These are phyloP conservation scores for Raphanus raphanistrum DNA, from an alignment of 345 rosid species.

Conservation along the genomic window DNA sequence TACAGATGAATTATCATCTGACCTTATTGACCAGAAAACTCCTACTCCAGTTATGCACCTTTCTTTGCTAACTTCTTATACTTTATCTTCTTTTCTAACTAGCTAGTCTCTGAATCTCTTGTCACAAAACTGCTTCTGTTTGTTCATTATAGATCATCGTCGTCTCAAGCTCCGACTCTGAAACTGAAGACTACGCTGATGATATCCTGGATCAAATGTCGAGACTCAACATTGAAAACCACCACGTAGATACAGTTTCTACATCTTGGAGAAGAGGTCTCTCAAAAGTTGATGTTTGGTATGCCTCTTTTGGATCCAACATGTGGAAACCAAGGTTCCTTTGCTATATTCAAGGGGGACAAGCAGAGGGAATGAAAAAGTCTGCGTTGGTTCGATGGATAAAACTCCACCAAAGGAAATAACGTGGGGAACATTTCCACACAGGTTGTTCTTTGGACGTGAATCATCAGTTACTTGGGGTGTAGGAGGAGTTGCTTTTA, in stretches of 20 bases:
- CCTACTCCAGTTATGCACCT: neutral
- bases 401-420: constrained; percentile 66
- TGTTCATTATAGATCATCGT: constrained; percentile 44
- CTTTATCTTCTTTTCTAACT: too few relatives aligned
- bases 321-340: constrained; percentile 81
- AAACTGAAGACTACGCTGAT: constrained; percentile 51
- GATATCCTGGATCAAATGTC: constrained; percentile 54
- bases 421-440: constrained; percentile 70
- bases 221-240: constrained; percentile 54
- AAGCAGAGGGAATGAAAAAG: constrained; percentile 73
- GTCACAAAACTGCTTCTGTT: constrained; percentile 19
- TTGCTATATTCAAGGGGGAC: constrained; percentile 86
- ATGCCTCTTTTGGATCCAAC: constrained; percentile 83
- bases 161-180: constrained; percentile 60
- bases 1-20: constrained; percentile 40
- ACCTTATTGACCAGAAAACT: neutral
- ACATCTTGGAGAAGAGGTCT: constrained; percentile 65
- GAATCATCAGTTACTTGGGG: constrained; percentile 69
- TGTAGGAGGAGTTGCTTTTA: constrained; percentile 86
- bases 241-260: constrained; percentile 30
- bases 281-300: constrained; percentile 71
- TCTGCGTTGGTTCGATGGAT: constrained; percentile 75
- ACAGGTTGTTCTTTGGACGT: constrained; percentile 81
- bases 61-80: neutral
- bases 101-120: constrained; percentile 2